Evolutionary conservation across 2,329 filamentous ascomycete species (phyloP).

Genomic region (Hypomyces rosellus): DNA sequence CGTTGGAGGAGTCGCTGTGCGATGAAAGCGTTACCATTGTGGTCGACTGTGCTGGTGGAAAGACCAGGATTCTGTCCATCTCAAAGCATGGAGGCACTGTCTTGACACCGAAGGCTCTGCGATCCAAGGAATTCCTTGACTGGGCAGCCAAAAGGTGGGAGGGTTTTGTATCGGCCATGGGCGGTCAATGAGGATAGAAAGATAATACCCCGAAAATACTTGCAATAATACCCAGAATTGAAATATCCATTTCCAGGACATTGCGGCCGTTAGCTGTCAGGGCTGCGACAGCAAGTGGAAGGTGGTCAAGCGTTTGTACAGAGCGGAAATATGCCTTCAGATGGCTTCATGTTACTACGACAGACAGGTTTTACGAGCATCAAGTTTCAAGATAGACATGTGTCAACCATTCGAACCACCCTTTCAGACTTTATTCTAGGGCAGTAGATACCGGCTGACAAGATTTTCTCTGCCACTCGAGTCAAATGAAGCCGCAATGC

Average conservation of each 20-base stretch:
- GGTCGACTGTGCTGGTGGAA: conserved; percentile 55
- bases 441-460: conserved; percentile 81
- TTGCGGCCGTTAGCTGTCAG: too few species aligned
- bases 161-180: conserved; percentile 28
- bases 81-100: conserved; percentile 78
- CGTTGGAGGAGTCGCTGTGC: conserved; percentile 80
- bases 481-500: conserved; percentile 47
- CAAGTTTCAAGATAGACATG: conserved; percentile 33
- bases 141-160: conserved; percentile 32
- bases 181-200: conserved; percentile 4
- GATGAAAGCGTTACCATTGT: conserved; percentile 77
- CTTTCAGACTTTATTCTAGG: conserved; percentile 72
- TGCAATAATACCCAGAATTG: neutral
- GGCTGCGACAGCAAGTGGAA: too few species aligned
- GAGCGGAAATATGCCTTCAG: too few species aligned
- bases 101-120: conserved; percentile 55
- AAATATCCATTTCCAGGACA: neutral
- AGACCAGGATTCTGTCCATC: conserved; percentile 58
- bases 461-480: conserved; percentile 57
- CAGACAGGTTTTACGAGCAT: neutral
- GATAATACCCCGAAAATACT: neutral
- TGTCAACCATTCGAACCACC: conserved; percentile 80
- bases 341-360: conserved; percentile 20
- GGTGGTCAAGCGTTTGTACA: too few species aligned
- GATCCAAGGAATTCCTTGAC: conserved; percentile 54